These are phyloP conservation scores for Coprinopsis cinerea DNA, from an alignment of 768 basidiomycete species.

Conservation along the genomic window DNA sequence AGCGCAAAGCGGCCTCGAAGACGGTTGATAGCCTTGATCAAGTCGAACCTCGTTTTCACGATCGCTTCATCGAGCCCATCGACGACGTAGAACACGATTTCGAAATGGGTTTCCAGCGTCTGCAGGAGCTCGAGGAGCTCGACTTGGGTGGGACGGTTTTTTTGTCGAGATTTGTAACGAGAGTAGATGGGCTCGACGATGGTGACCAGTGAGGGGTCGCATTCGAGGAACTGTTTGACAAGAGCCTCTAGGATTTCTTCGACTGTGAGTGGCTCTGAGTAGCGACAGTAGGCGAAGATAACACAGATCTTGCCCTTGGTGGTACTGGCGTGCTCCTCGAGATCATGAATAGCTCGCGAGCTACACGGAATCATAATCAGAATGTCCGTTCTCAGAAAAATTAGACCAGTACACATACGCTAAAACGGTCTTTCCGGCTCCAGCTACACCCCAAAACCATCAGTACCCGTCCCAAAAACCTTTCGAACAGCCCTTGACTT, in stretches of 20 bases:
- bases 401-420: background rate
- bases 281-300: background rate
- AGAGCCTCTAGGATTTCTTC: background rate
- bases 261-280: background rate
- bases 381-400: background rate
- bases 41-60: background rate
- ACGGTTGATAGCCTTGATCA: background rate
- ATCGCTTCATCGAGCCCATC: conserved; percentile 1
- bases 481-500: background rate
- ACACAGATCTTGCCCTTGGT: background rate
- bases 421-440: background rate
- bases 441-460: background rate
- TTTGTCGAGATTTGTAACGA: background rate
- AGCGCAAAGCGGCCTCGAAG: background rate
- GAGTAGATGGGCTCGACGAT: background rate
- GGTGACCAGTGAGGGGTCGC: background rate
- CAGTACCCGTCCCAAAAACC: background rate
- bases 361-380: background rate
- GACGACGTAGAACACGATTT: background rate
- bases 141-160: background rate
- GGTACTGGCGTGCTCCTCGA: background rate
- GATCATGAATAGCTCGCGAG: background rate
- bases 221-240: background rate
- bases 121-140: background rate
- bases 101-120: background rate